Conservation (phyloP, 441 rosid genomes). For the Bocquillonia castaneifolia region DNA sequence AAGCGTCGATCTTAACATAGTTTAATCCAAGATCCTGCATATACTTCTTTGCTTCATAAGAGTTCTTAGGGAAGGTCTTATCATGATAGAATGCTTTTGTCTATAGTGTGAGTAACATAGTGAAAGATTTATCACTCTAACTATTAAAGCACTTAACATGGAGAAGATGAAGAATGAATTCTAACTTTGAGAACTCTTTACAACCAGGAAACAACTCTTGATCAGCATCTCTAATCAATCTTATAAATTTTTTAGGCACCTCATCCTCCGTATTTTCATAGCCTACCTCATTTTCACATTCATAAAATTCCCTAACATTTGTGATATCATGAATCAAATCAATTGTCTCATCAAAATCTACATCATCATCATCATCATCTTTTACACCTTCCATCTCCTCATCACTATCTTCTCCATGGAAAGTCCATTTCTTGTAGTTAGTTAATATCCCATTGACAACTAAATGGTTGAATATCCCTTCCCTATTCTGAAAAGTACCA, state of each 20-base stretch:
- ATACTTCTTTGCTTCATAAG: neutral
- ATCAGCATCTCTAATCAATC: neutral
- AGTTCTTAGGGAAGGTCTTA: neutral
- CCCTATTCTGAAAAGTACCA: neutral
- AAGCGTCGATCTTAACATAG: neutral
- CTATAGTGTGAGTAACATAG: neutral
- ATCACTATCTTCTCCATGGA: neutral
- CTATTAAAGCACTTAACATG: neutral
- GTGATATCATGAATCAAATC: neutral
- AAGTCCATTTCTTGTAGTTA: neutral
- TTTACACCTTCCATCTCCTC: neutral
- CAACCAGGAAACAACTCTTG: neutral
- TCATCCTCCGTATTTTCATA: neutral
- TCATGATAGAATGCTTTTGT: neutral
- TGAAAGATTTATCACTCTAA: slow-evolving; percentile 11
- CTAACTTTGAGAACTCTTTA: neutral
- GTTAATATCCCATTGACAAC: neutral
- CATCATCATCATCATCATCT: neutral
- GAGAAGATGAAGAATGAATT: slow-evolving; percentile 1
- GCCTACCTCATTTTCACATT: neutral
- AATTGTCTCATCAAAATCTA: neutral
- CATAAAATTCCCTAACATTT: neutral
- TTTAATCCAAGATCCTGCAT: neutral
- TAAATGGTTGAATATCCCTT: neutral
- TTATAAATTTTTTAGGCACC: neutral